These are phyloP conservation scores for Stellera chamaejasme DNA, from an alignment of 345 rosid species.

Conservation along the genomic window DNA sequence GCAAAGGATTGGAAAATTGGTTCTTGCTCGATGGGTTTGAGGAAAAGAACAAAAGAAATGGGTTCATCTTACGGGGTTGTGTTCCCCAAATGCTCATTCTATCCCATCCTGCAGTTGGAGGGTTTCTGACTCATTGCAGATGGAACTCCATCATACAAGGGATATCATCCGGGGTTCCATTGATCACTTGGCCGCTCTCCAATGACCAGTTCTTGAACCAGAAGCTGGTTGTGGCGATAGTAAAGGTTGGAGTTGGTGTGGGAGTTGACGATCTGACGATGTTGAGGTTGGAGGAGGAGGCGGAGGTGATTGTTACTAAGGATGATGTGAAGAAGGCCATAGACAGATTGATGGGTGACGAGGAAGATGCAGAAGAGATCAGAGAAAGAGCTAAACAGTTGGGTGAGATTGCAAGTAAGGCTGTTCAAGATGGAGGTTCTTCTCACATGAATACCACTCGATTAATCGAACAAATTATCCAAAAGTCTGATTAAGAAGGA, in stretches of 20 bases:
- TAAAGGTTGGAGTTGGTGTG: slow-evolving; percentile 28
- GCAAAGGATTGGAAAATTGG: slow-evolving; percentile 23
- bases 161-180: slow-evolving; percentile 24
- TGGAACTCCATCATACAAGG: slow-evolving; percentile 48
- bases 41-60: slow-evolving; percentile 25
- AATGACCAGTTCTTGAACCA: slow-evolving; percentile 26
- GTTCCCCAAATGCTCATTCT: slow-evolving; percentile 40
- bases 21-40: slow-evolving; percentile 26
- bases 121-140: slow-evolving; percentile 48
- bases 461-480: slow-evolving; percentile 19
- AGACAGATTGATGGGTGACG: slow-evolving; percentile 23
- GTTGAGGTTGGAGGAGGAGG: slow-evolving; percentile 30
- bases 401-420: slow-evolving; percentile 29
- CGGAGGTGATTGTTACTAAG: slow-evolving; percentile 21
- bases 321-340: slow-evolving; percentile 28
- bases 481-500: too few species aligned
- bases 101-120: slow-evolving; percentile 35
- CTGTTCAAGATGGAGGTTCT: slow-evolving; percentile 40
- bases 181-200: slow-evolving; percentile 28
- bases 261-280: slow-evolving; percentile 23
- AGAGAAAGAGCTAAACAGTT: slow-evolving; percentile 26
- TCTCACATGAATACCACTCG: slow-evolving; percentile 24
- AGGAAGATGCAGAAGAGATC: slow-evolving; percentile 25
- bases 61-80: slow-evolving; percentile 41
- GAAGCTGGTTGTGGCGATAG: slow-evolving; percentile 23